A percentile compares a stretch with the other conserved stretches of the same genome.
Evolutionary conservation across 108 stramenopile species (phyloP).

Genomic region (Pseudonitzschia multistriata): DNA sequence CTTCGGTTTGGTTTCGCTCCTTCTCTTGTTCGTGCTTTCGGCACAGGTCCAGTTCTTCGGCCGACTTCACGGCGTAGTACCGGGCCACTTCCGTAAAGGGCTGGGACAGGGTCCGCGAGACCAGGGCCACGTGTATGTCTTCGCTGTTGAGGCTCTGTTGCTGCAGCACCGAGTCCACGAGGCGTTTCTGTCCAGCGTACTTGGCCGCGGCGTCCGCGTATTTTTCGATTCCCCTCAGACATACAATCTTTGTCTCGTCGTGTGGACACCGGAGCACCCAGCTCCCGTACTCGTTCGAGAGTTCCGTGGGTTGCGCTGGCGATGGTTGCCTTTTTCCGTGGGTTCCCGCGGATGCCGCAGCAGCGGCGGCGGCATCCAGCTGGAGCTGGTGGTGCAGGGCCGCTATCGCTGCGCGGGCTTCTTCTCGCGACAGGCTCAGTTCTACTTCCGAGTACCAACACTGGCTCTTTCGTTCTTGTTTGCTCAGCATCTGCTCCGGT

Average conservation of each 20-base stretch:
- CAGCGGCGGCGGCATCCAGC: constrained; percentile 4
- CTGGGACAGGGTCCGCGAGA: constrained; percentile 9
- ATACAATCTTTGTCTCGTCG: constrained; percentile 7
- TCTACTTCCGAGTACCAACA: constrained; percentile 31
- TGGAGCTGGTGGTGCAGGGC: constrained; percentile 20
- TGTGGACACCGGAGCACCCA: constrained; percentile 13
- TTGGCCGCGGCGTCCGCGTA: constrained; percentile 29
- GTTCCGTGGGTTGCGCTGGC: background rate
- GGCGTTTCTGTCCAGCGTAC: constrained; percentile 15
- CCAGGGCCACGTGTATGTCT: constrained; percentile 7
- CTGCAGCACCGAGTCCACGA: constrained; percentile 22
- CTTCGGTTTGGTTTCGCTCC: constrained; percentile 3
- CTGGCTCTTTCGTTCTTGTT: constrained; percentile 7
- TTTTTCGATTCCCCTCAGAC: constrained; percentile 35
- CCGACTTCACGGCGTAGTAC: constrained; percentile 16
- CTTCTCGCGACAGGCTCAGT: constrained; percentile 21
- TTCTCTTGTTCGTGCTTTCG: constrained; percentile 7
- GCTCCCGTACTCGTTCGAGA: background rate
- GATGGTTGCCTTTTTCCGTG: constrained; percentile 1
- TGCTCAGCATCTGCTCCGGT: background rate
- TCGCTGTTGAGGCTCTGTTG: constrained; percentile 23
- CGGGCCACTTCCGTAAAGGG: constrained; percentile 16
- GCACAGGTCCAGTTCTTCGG: constrained; percentile 10
- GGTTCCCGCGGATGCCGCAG: background rate
- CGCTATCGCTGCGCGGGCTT: constrained; percentile 20